Conservation (phyloP, 345 rosid genomes). For the Bretschneidera sinensis region DNA sequence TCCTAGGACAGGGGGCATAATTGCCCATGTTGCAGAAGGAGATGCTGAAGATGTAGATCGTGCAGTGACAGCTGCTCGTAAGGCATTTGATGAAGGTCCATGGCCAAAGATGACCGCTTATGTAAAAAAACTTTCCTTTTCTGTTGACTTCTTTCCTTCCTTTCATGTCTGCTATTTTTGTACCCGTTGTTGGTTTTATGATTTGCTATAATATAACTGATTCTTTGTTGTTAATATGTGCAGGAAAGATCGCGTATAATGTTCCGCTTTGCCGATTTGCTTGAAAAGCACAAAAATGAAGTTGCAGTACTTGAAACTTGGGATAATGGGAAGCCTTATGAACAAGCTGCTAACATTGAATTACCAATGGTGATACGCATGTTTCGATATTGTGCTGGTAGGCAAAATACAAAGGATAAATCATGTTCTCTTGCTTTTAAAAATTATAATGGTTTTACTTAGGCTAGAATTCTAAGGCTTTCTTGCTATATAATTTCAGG, state of each 20-base stretch:
- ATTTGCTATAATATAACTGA: neutral
- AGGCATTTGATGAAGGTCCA: conserved; percentile 58
- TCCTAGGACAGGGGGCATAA: conserved; percentile 49
- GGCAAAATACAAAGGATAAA: conserved; percentile 6
- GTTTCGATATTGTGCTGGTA: conserved; percentile 72
- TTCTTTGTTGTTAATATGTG: neutral
- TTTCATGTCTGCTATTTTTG: neutral
- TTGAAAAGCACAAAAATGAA: too few species aligned
- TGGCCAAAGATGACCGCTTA: conserved; percentile 51
- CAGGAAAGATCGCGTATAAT: too few species aligned
- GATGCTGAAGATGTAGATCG: conserved; percentile 45
- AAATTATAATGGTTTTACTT: neutral
- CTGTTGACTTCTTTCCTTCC: neutral
- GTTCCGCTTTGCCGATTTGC: too few species aligned
- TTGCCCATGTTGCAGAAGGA: conserved; percentile 51
- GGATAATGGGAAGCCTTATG: too few species aligned
- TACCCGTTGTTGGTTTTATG: neutral
- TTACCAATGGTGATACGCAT: too few species aligned
- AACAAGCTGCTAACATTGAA: too few species aligned
- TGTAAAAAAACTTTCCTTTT: conserved; percentile 19
- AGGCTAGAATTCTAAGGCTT: neutral
- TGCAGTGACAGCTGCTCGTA: conserved; percentile 50
- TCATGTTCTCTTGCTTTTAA: neutral
- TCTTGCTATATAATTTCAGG: conserved; percentile 31
- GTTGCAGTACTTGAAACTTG: too few species aligned